Evolutionary conservation across 2,329 filamentous ascomycete genomes (phyloP).

Genomic region (Claviceps pusilla): DNA sequence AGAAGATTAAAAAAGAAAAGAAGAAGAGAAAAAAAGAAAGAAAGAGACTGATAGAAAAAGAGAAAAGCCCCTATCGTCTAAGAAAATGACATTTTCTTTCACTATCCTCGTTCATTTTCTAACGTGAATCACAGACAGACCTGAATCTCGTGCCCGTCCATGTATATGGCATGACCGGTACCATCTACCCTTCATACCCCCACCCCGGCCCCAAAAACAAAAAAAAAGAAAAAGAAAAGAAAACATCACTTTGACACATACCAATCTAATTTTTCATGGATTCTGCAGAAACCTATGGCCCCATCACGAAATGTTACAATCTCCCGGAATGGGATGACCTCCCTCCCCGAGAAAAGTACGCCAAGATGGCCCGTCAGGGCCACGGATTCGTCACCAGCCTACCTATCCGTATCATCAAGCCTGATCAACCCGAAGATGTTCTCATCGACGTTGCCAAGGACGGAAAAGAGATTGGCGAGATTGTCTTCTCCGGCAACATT

Average conservation of each 20-base stretch:
- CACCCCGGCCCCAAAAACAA: neutral
- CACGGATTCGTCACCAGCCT: constrained; percentile 79
- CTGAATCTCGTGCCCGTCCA: constrained; percentile 85
- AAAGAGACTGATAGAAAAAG: neutral
- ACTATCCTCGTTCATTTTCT: neutral
- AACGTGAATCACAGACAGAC: constrained; percentile 17
- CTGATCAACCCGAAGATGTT: constrained; percentile 50
- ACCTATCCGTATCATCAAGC: constrained; percentile 68
- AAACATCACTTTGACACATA: neutral
- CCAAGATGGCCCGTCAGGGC: constrained; percentile 83
- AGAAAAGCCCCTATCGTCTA: neutral
- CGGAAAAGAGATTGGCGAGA: constrained; percentile 36
- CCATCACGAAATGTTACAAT: constrained; percentile 85
- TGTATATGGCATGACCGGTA: constrained; percentile 64
- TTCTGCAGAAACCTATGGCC: constrained; percentile 68
- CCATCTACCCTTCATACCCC: neutral
- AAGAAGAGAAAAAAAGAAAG: neutral
- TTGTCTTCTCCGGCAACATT: constrained; percentile 82
- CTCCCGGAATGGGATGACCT: constrained; percentile 73
- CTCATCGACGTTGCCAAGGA: constrained; percentile 32
- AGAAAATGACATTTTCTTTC: neutral
- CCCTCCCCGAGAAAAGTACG: constrained; percentile 61
- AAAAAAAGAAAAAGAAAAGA: too few species aligned
- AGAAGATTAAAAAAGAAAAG: neutral
- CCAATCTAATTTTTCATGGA: neutral